A percentile compares a stretch with the other conserved stretches of the same genome.
These are phyloP conservation scores for Phialophora tarda DNA, from an alignment of 2,329 filamentous ascomycete species.

Conservation along the genomic window DNA sequence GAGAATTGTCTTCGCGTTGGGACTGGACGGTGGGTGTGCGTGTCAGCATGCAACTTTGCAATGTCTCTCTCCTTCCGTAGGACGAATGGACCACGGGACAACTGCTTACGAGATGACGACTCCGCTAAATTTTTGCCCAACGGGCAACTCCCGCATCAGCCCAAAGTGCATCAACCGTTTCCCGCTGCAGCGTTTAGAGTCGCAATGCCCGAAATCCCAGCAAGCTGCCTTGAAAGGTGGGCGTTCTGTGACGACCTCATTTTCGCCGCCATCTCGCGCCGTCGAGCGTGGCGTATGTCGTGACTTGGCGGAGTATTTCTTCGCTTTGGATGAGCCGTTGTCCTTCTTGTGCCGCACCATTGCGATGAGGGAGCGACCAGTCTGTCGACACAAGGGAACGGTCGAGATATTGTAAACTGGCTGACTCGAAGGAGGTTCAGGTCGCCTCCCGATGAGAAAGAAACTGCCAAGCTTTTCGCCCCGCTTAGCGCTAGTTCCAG, in stretches of 20 bases:
- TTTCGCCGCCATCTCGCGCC: conserved; percentile 53
- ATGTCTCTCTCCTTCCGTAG: background rate
- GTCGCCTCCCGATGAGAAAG: background rate
- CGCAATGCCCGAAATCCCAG: conserved; percentile 98
- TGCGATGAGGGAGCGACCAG: conserved; percentile 8
- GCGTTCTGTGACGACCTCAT: conserved; percentile 44
- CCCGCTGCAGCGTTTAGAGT: conserved; percentile 93
- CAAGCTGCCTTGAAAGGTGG: conserved; percentile 85
- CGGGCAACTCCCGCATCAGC: conserved; percentile 87
- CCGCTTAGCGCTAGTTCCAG: background rate
- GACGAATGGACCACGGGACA: background rate
- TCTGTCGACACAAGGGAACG: background rate
- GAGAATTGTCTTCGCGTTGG: conserved; percentile 85
- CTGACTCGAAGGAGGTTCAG: background rate
- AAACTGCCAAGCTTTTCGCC: background rate
- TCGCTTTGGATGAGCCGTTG: conserved; percentile 71
- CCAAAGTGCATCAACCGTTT: conserved; percentile 92
- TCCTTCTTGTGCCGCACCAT: conserved; percentile 99
- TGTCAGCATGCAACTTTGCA: conserved; percentile 1
- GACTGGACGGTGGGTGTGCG: conserved; percentile 49
- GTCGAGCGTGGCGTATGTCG: conserved; percentile 57
- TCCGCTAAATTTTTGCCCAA: conserved; percentile 89
- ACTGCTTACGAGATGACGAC: conserved; percentile 77
- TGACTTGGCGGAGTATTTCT: conserved; percentile 68
- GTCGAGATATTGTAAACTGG: background rate